Percentiles rank a stretch among this genome's conserved stretches.
Evolutionary conservation across 805 yeast genomes (phyloP).

Genomic region (Kuraishia piskuri): DNA sequence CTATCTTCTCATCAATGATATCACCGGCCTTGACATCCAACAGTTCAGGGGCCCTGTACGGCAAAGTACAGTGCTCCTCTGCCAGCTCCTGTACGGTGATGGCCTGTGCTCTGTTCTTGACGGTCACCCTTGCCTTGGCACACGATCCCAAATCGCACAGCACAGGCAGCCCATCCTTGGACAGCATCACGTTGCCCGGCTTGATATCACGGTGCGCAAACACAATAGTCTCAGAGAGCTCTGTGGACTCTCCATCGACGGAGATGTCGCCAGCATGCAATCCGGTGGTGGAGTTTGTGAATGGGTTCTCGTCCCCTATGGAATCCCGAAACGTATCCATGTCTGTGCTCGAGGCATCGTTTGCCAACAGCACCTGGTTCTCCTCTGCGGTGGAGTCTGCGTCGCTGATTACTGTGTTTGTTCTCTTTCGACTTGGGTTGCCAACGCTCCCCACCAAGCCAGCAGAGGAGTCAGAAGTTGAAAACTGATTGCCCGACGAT

Average conservation of each 20-base stretch:
- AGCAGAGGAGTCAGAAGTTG: neutral
- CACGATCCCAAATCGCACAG: slow-evolving; percentile 83
- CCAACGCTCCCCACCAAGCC: neutral
- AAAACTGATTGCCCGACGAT: neutral
- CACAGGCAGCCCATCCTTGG: slow-evolving; percentile 67
- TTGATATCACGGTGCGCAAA: slow-evolving; percentile 84
- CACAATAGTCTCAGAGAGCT: slow-evolving; percentile 48
- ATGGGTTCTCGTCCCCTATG: slow-evolving; percentile 10
- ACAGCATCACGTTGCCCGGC: slow-evolving; percentile 82
- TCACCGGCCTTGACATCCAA: slow-evolving; percentile 65
- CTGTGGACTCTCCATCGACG: slow-evolving; percentile 30
- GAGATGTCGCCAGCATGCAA: neutral
- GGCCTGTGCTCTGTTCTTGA: slow-evolving; percentile 60
- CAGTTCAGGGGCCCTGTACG: slow-evolving; percentile 87
- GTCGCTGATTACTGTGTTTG: slow-evolving; percentile 5
- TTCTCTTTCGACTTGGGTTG: neutral
- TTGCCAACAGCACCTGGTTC: slow-evolving; percentile 6
- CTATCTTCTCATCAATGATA: slow-evolving; percentile 65
- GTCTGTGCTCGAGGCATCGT: neutral
- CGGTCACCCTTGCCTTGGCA: slow-evolving; percentile 45
- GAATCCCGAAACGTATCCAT: neutral
- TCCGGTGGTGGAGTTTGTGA: slow-evolving; percentile 7
- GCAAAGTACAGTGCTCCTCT: slow-evolving; percentile 76
- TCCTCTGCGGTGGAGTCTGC: slow-evolving; percentile 4
- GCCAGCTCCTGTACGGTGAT: slow-evolving; percentile 72